Evolutionary conservation across 441 rosid species (phyloP), one percentile per base, ranked within the genome.

Genomic region (Adansonia rubrostipa): DNA sequence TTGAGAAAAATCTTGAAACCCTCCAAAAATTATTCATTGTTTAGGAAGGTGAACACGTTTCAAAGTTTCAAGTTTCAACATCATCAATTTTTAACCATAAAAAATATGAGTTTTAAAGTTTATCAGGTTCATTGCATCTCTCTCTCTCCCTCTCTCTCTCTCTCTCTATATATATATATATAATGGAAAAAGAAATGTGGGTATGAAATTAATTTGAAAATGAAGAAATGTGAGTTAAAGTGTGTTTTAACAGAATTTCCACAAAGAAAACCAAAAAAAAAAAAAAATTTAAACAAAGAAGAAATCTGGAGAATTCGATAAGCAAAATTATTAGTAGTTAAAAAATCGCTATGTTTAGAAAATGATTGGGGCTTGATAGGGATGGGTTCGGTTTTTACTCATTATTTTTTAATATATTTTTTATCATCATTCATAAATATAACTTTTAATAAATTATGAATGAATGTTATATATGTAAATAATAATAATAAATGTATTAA

Each of bases 291-390:
- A 2, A 54, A 8, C 11, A 20, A 62, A 28, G n/a, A 28, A 4
- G 22, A 58, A 5, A 6, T 0, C 6, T 0, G 17, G 17, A 53
- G 17, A 57, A 57, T 19, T 6, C 24, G 19, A 57, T 24, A 17
- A 58, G 11, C 3, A 57, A 57, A 57, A 57, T 17, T 58, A 58
- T 57, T 51, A 17, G 5, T 19, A 2, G 8, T 19, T 24, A 9
- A 56, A 7, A 56, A 56, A 19, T 1, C 1, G 11, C 11, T 19
- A 20, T 62, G 44, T 24, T 28, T 62, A 62, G 67, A 63, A 63
- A 33, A 76, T 65, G 45, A 82, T 78, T 81, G 70, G 76, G 71
- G 58, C 6, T 77, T 67, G 60, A 56, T 54, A 63, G 60, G 50
- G 44, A 36, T 36, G 4, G 40, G 5, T 36, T 4, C 40, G 5